Conservation (phyloP, 2,329 filamentous ascomycete genomes). For the Eurotiales sp. region DNA sequence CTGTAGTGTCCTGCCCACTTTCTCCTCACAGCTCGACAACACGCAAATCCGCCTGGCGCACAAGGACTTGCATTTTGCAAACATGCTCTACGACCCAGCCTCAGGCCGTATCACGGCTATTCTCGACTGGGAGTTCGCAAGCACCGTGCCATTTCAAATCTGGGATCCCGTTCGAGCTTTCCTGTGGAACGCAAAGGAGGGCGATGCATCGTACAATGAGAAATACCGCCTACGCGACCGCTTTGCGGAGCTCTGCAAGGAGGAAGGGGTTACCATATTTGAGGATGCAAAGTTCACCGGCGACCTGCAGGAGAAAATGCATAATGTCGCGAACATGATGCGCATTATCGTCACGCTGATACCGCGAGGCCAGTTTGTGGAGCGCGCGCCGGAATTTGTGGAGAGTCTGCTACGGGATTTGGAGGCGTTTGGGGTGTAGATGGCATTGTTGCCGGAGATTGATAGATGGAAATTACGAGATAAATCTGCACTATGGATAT, state of each 20-base stretch:
- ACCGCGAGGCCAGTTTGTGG: constrained; percentile 21
- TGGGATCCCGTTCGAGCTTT: constrained; percentile 38
- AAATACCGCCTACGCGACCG: constrained; percentile 21
- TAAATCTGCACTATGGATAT: no score
- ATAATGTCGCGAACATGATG: constrained; percentile 25
- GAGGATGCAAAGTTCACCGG: constrained; percentile 14
- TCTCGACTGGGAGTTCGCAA: constrained; percentile 39
- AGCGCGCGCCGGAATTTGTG: constrained; percentile 22
- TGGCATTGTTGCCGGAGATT: no score
- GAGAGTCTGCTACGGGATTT: constrained; percentile 18
- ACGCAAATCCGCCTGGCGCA: constrained; percentile 29
- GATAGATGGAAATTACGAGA: no score
- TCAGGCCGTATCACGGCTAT: constrained; percentile 28
- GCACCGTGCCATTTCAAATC: constrained; percentile 30
- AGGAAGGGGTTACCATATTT: constrained; percentile 16
- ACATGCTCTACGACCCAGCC: constrained; percentile 30
- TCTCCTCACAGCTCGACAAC: constrained; percentile 18
- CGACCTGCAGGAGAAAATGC: constrained; percentile 24
- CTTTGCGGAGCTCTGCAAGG: constrained; percentile 23
- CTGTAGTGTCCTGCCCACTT: constrained; percentile 7
- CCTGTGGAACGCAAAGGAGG: constrained; percentile 29
- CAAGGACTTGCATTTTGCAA: constrained; percentile 38
- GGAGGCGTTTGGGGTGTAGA: constrained; percentile 9
- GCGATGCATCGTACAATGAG: constrained; percentile 20
- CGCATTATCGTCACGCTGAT: constrained; percentile 29